A percentile compares a stretch with the other conserved stretches of the same genome.
Conservation (phyloP, 768 basidiomycete genomes). For the Mycena venus region DNA sequence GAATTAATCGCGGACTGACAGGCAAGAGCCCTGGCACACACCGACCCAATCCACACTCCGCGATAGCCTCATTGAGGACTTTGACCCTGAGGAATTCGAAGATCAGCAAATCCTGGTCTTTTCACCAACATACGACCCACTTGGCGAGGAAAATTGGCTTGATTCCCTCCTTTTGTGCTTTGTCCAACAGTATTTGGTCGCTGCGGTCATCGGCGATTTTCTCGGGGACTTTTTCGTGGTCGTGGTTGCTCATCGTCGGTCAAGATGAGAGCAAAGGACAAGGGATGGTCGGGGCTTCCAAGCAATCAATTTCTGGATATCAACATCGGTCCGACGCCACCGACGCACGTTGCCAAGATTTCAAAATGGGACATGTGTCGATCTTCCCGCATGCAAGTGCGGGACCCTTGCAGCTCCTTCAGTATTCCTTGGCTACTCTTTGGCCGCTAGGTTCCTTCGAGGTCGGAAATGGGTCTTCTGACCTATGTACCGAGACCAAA, state of each 20-base stretch:
- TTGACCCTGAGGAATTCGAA: slow-evolving; percentile 16
- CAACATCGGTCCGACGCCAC: neutral
- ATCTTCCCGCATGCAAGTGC: too few relatives aligned
- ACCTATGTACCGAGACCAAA: too few relatives aligned
- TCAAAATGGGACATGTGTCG: neutral
- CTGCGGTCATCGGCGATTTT: slow-evolving; percentile 28
- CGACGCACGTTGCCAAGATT: slow-evolving; percentile 6
- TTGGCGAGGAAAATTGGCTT: slow-evolving; percentile 34
- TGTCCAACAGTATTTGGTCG: slow-evolving; percentile 18
- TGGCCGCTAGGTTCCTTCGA: too few relatives aligned
- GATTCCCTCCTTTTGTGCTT: slow-evolving; percentile 24
- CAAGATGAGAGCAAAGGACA: neutral
- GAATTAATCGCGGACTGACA: neutral
- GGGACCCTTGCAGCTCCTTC: too few relatives aligned
- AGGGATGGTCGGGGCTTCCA: neutral
- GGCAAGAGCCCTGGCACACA: neutral
- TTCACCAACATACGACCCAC: slow-evolving; percentile 2
- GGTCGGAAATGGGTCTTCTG: too few relatives aligned
- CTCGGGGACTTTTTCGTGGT: slow-evolving; percentile 25
- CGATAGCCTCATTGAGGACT: slow-evolving; percentile 30
- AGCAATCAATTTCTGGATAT: neutral
- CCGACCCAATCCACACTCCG: slow-evolving; percentile 34
- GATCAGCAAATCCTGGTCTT: neutral
- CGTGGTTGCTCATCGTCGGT: slow-evolving; percentile 15
- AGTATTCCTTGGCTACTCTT: neutral